These are phyloP conservation scores for carrot (Daucus carota) DNA, from an alignment of 129 eudicot genomes.

Conservation along the genomic window DNA sequence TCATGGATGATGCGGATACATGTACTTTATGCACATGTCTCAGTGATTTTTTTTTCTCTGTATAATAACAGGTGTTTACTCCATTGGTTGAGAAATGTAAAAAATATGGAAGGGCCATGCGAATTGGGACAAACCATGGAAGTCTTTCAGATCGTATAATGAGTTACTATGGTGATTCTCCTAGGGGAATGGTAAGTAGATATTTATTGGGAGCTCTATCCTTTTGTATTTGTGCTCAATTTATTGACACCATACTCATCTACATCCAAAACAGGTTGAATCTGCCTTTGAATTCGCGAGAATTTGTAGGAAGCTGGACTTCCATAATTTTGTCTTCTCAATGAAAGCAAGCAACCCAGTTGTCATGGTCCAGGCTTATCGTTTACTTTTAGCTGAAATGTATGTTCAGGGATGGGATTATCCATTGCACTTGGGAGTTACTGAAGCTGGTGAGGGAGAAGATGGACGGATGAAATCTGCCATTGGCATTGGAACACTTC, in stretches of 20 bases:
- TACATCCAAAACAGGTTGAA: constrained; percentile 61
- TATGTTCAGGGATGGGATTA: constrained; percentile 96
- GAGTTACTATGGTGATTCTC: constrained; percentile 99
- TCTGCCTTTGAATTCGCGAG: constrained; percentile 98
- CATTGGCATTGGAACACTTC: constrained; percentile 98
- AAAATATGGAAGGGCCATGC: constrained; percentile 93
- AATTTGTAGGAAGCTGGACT: constrained; percentile 88
- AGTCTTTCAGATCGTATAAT: constrained; percentile 97
- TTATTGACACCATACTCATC: constrained; percentile 6
- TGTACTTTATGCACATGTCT: constrained; percentile 1
- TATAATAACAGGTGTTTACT: constrained; percentile 57
- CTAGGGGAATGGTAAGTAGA: constrained; percentile 88
- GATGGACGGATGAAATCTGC: constrained; percentile 99
- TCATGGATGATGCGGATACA: too few species aligned
- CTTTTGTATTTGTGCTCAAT: neutral
- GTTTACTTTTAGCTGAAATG: constrained; percentile 95
- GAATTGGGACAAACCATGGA: constrained; percentile 96
- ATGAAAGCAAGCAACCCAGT: constrained; percentile 99
- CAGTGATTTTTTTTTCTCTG: neutral
- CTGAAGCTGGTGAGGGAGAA: constrained; percentile 99
- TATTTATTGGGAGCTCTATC: constrained; percentile 1
- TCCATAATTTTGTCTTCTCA: constrained; percentile 89
- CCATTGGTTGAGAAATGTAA: constrained; percentile 98
- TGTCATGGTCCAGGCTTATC: constrained; percentile 92
- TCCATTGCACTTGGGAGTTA: constrained; percentile 92